Base-by-base conservation (phyloP, 495 filamentous ascomycete species). In the Penicillium ucsense region DNA sequence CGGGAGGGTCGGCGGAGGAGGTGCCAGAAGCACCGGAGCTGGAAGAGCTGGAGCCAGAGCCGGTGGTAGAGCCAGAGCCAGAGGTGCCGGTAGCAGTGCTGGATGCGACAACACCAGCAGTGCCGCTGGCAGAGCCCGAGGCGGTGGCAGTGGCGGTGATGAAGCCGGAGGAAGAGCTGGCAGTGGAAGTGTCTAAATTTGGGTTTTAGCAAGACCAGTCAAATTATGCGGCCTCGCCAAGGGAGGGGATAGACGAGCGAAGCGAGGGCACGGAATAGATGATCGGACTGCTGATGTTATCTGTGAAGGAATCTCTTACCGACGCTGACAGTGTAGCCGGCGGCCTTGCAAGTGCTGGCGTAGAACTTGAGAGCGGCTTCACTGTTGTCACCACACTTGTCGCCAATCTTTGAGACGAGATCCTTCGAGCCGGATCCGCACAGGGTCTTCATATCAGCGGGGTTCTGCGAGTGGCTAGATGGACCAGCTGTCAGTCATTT, bases 301-400 rank as follows among this genome's bases (percentile, higher is more conserved):
- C 11, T 32, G 45, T 46, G 36, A 12, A 42, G 42, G 31, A 12
- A 53, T 53, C 37, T 20, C 65, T 52, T 59, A 71, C 67, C 64
- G 59, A 63, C 54, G 54, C 61, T 20, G 20, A 20, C 20, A 20
- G 20, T 59, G 60, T 65, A 55, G 12, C 66, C 66, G 40, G 51
- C 47, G 12, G 45, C 48, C 9, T 57, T 44, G 53, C 67, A 71
- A 46, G 51, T 66, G 46, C 54, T 53, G 46, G 49, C 43, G 51
- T 59, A 67, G 47, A 60, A 60, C 41, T 63, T 53, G 58, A 71
- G 45, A 41, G 64, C 62, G 30, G 52, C 47, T 29, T 62, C 34
- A 8, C 52, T 45, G 9, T 62, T 56, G 43, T 62, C 55, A 9
- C 53, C 58, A 36, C 67, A 68, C 41, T 54, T 38, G 33, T 58